Base-by-base conservation (phyloP, 805 yeast genomes). In the Clavispora asparagi region DNA sequence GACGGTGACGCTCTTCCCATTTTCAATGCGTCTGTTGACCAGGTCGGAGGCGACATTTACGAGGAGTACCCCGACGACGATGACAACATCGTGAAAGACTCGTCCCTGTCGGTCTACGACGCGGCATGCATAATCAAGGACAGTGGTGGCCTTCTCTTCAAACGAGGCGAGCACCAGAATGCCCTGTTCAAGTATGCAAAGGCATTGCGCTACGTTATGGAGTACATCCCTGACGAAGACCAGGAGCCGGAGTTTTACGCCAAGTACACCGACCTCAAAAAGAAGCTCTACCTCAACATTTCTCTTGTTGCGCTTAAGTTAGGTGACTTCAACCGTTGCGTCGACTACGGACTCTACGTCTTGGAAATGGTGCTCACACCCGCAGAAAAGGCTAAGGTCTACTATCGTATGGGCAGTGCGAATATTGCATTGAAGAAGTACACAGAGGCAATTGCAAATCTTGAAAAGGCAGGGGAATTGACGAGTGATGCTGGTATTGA, bases 31-130 rank as follows among this genome's bases (percentile, higher is more conserved):
- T 76, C 85, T 41, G 79, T 79, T 54, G 78, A 77, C 48, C 57
- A 66, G 0, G 68, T 81, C 7, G 89, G 85, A 1, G 88, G 87
- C 7, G 95, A 87, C 55, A 60, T 78, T 0, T 87, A 74, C 55
- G 94, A 86, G 63, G 94, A 86, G 61, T 79, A 73, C 54, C 95
- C 94, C 0, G 90, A 82, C 49, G 95, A 87, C 61, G 88, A 85
- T 54, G 54, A 41, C 17, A 62, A 73, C 47, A 78, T 83, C 41
- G 82, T 78, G 46, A 76, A 77, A 39, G 82, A 85, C 16, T 78
- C 83, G 43, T 70, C 81, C 7, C 73, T 68, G 43, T 67, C 70
- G 19, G 82, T 84, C 0, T 78, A 59, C 46, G 65, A 65, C 9
- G 87, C 83, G 0, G 62, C 82, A 0, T 54, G 51, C 9, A 77